A percentile compares a stretch with the other conserved stretches of the same genome.
These are phyloP conservation scores for Bryopsis sp. DNA, from an alignment of 139 green algal genomes.

Conservation along the genomic window DNA sequence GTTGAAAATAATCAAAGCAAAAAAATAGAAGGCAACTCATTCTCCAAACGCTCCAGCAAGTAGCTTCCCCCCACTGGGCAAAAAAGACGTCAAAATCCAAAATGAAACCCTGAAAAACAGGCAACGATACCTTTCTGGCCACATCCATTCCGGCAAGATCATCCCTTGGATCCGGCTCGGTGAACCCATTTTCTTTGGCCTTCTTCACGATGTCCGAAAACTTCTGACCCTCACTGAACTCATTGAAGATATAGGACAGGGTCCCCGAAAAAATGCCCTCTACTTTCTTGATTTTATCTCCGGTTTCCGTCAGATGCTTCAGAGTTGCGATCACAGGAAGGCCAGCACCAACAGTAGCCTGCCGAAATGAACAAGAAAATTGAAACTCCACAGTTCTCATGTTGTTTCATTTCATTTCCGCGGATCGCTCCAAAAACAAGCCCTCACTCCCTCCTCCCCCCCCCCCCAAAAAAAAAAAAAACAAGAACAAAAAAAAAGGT, in stretches of 20 bases:
- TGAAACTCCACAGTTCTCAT: not conserved
- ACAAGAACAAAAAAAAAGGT: too few species aligned
- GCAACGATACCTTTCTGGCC: conserved; percentile 89
- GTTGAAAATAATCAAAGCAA: too few species aligned
- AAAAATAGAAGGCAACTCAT: too few species aligned
- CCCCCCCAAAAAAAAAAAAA: too few species aligned
- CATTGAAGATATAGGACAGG: conserved; percentile 98
- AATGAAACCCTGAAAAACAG: too few species aligned
- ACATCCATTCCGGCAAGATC: conserved; percentile 92
- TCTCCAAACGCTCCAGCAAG: too few species aligned
- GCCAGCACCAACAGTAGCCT: conserved; percentile 84
- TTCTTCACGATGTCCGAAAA: conserved; percentile 81
- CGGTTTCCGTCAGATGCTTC: conserved; percentile 79
- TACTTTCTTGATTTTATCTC: conserved; percentile 73
- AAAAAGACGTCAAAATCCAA: too few species aligned
- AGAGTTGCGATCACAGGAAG: conserved; percentile 92
- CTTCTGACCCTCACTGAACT: conserved; percentile 35
- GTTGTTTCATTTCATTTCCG: too few species aligned
- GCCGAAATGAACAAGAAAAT: conserved; percentile 3
- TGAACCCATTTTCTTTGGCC: conserved; percentile 83
- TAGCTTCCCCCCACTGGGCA: too few species aligned
- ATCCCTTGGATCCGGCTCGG: conserved; percentile 91
- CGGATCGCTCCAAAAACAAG: not conserved
- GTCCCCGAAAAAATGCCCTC: conserved; percentile 94
- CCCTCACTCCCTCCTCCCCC: not conserved